phyloP scores from a whole-genome alignment of 2,329 filamentous ascomycete genomes.

The Ophiostoma angusticollis region DNA sequence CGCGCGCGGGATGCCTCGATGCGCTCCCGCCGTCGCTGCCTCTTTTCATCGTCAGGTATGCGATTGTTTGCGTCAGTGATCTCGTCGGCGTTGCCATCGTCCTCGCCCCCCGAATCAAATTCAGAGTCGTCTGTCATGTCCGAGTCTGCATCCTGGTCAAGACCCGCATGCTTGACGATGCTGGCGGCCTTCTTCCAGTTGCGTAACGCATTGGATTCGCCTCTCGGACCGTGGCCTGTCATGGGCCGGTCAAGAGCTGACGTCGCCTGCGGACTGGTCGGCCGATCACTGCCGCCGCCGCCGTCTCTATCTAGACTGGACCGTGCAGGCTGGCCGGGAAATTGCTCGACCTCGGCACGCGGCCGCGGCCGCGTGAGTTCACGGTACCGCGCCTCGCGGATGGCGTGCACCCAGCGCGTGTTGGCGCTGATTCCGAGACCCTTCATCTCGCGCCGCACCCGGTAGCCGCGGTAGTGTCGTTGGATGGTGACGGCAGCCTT shows the following conservation, averaged over 20 bases:
- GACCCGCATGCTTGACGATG: conserved; percentile 59
- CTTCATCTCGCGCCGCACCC: conserved; percentile 54
- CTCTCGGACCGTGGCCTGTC: not conserved
- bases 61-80: not conserved
- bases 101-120: not conserved
- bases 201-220: conserved; percentile 35
- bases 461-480: conserved; percentile 66
- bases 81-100: not conserved
- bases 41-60: no score
- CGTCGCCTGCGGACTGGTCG: conserved; percentile 7
- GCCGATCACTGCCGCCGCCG: not conserved
- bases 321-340: no score
- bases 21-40: conserved; percentile 25
- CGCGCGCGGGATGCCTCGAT: conserved; percentile 39
- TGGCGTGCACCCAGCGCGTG: conserved; percentile 57
- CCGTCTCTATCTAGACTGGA: no score
- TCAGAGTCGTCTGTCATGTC: conserved; percentile 11
- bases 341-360: conserved; percentile 13
- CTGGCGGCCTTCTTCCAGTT: conserved; percentile 66
- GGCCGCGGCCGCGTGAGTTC: conserved; percentile 34
- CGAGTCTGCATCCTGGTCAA: conserved; percentile 21
- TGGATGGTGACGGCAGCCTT: conserved; percentile 48
- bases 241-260: not conserved
- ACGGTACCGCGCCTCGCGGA: conserved; percentile 44
- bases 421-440: conserved; percentile 58